Conservation (phyloP, 345 rosid genomes). For the Hibiscus mutabilis region DNA sequence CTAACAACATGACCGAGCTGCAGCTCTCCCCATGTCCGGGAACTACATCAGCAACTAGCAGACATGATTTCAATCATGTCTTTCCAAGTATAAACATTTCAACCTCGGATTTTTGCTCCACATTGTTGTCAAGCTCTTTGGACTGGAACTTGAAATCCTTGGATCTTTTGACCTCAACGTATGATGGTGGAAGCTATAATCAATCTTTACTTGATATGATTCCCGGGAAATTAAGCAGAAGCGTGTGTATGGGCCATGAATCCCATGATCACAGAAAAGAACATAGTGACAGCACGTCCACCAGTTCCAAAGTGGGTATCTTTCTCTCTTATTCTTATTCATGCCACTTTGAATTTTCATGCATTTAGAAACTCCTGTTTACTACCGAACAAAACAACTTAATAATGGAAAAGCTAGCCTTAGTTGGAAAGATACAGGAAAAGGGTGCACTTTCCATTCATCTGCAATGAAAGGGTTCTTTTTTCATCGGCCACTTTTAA, state of each 20-base stretch:
- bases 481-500: background rate
- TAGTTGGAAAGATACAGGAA: too few relatives aligned
- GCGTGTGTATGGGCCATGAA: background rate
- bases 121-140: conserved; percentile 23
- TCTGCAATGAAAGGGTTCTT: background rate
- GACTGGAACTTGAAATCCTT: conserved; percentile 22
- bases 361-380: background rate
- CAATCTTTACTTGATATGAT: conserved; percentile 9
- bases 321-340: background rate
- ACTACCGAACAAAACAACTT: too few relatives aligned
- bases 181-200: conserved; percentile 12
- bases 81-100: conserved; percentile 16
- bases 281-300: conserved; percentile 14
- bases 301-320: conserved; percentile 23
- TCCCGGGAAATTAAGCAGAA: background rate
- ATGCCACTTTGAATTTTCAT: background rate
- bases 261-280: conserved; percentile 9
- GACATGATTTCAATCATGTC: conserved; percentile 14
- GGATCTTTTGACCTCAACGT: background rate
- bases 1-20: conserved; percentile 4
- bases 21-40: conserved; percentile 10
- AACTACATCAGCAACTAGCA: background rate
- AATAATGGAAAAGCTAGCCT: background rate
- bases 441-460: background rate
- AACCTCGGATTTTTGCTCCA: conserved; percentile 14